A percentile compares a stretch with the other conserved stretches of the same genome.
phyloP scores from a whole-genome alignment of 495 filamentous ascomycete genomes.

The Aspergillus homomorphus region DNA sequence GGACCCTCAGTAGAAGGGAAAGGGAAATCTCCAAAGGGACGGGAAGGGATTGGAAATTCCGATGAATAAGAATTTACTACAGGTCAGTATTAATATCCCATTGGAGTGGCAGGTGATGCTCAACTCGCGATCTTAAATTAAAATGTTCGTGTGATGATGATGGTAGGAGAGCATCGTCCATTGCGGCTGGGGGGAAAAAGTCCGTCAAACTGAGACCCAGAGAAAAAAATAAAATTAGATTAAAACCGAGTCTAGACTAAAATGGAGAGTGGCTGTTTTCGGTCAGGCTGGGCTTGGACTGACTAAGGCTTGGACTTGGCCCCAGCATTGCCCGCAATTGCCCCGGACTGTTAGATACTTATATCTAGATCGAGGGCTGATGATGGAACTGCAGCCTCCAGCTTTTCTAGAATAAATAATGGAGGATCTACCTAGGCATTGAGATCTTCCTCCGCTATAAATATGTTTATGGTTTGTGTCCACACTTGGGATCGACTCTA shows the following conservation, averaged over 20 bases:
- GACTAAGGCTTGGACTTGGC: no score
- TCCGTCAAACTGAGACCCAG: background rate
- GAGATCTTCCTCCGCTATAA: background rate
- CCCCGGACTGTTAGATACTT: background rate
- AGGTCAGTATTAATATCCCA: background rate
- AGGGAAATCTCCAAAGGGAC: background rate
- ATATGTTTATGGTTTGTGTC: background rate
- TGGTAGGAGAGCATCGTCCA: background rate
- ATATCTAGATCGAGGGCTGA: no score
- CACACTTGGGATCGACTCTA: background rate
- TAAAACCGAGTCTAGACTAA: background rate
- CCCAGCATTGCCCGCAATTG: background rate
- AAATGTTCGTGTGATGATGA: background rate
- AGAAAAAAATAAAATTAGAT: constrained; percentile 1
- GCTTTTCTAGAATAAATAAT: background rate
- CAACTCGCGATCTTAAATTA: background rate
- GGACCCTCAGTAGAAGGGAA: no score
- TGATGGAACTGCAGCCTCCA: no score
- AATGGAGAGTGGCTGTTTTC: background rate
- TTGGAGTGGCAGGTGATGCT: background rate
- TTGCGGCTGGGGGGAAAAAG: background rate
- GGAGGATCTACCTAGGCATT: background rate
- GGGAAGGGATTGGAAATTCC: background rate
- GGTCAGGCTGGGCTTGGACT: background rate
- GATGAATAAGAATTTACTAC: background rate